Conservation (phyloP, 495 filamentous ascomycete genomes). For the Penicillium paradoxum region DNA sequence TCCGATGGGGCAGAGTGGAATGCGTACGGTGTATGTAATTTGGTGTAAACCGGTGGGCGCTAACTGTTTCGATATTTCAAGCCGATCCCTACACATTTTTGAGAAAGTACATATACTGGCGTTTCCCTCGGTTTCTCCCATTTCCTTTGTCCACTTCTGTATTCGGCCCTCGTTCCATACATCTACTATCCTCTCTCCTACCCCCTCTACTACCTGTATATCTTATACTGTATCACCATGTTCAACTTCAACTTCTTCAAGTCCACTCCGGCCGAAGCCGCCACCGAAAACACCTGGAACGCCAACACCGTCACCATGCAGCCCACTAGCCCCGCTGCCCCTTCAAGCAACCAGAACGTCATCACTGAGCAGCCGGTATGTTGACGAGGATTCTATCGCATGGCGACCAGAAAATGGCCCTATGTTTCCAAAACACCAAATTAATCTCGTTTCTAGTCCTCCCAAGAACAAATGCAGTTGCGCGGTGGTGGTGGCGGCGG, state of each 20-base stretch:
- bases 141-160: background rate
- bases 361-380: constrained; percentile 39
- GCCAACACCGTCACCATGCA: constrained; percentile 38
- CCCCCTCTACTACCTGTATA: background rate
- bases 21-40: no score
- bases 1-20: no score
- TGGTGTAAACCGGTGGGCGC: background rate
- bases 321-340: constrained; percentile 35
- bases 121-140: background rate
- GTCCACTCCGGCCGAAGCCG: constrained; percentile 26
- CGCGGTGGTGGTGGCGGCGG: constrained; percentile 41
- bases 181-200: background rate
- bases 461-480: constrained; percentile 38
- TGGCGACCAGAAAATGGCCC: background rate
- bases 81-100: constrained; percentile 22
- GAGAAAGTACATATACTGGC: constrained; percentile 1
- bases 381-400: background rate
- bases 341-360: constrained; percentile 23
- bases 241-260: constrained; percentile 41
- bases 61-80: constrained; percentile 5
- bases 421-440: background rate
- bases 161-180: background rate
- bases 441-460: constrained; percentile 17
- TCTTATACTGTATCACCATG: constrained; percentile 11
- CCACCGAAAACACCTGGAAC: constrained; percentile 29